These are phyloP conservation scores for Tagetes patula DNA, from an alignment of 129 eudicot species.

Conservation along the genomic window DNA sequence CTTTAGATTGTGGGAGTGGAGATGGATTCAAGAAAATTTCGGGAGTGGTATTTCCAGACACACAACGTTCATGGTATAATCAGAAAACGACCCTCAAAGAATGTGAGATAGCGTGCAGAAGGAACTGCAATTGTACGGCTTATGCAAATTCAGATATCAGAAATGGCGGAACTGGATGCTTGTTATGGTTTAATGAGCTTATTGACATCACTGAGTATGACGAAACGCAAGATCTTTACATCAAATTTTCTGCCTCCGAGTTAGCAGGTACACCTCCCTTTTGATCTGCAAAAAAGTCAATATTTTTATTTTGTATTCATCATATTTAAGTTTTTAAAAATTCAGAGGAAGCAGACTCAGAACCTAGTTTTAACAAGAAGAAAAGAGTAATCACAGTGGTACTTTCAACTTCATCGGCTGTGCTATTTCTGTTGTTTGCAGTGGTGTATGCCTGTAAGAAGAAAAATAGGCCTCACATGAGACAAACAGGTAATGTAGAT, in stretches of 20 bases:
- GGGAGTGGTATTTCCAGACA: constrained; percentile 38
- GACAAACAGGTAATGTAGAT: not conserved
- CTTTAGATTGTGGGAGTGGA: constrained; percentile 24
- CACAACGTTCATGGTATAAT: constrained; percentile 26
- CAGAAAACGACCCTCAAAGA: constrained; percentile 34
- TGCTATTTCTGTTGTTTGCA: constrained; percentile 2
- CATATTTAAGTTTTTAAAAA: no score
- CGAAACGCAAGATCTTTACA: constrained; percentile 30
- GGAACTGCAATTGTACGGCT: constrained; percentile 29
- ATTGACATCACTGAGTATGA: constrained; percentile 27
- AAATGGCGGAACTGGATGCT: constrained; percentile 37
- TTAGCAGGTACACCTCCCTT: constrained; percentile 12
- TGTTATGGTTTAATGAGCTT: constrained; percentile 37
- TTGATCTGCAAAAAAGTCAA: no score
- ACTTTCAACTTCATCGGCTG: not conserved
- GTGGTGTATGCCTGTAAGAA: constrained; percentile 15
- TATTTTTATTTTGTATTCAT: no score
- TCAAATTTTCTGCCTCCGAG: constrained; percentile 35
- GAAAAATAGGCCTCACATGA: not conserved
- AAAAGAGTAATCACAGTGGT: not conserved
- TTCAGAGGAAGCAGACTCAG: not conserved
- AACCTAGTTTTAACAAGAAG: not conserved
- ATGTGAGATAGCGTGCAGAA: constrained; percentile 33
- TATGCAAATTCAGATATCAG: constrained; percentile 28
- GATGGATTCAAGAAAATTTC: constrained; percentile 30